A percentile compares a stretch with the other conserved stretches of the same genome.
Evolutionary conservation across 192 early-diverging fungal species (phyloP).

Genomic region (Coemansia sp.): DNA sequence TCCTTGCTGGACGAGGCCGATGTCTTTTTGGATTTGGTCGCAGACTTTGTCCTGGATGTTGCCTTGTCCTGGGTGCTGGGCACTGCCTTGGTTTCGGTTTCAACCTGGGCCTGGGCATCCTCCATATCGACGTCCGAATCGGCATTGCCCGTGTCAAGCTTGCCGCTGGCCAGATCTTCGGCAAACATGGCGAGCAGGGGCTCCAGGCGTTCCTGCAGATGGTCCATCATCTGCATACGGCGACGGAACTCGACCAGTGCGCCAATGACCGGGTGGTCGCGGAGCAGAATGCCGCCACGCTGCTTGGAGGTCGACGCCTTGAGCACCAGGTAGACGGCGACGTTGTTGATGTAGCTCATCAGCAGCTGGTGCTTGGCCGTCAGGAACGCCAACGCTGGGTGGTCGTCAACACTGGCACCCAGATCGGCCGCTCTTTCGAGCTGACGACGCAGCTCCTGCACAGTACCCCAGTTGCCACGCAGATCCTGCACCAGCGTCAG

Average conservation of each 20-base stretch:
- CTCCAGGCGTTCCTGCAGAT: slow-evolving; percentile 56
- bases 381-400: slow-evolving; percentile 49
- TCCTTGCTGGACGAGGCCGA: slow-evolving; percentile 3
- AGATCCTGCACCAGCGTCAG: slow-evolving; percentile 61
- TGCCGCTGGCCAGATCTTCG: slow-evolving; percentile 46
- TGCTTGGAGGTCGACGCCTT: slow-evolving; percentile 56
- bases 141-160: slow-evolving; percentile 19
- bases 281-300: slow-evolving; percentile 52
- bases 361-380: slow-evolving; percentile 52
- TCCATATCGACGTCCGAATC: slow-evolving; percentile 31
- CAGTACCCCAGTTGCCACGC: slow-evolving; percentile 18
- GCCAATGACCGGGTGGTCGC: slow-evolving; percentile 81
- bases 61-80: neutral
- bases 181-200: slow-evolving; percentile 53
- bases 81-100: neutral
- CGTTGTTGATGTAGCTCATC: slow-evolving; percentile 81
- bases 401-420: slow-evolving; percentile 27
- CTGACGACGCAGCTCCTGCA: slow-evolving; percentile 32
- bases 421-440: slow-evolving; percentile 23
- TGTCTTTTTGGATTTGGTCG: slow-evolving; percentile 9
- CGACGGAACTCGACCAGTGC: slow-evolving; percentile 70
- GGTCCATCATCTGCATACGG: slow-evolving; percentile 68
- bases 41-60: slow-evolving; percentile 3
- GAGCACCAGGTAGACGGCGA: slow-evolving; percentile 80
- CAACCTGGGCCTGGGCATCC: neutral